Conservation (phyloP, 331 rosid species). For the Quercus tomentella region DNA sequence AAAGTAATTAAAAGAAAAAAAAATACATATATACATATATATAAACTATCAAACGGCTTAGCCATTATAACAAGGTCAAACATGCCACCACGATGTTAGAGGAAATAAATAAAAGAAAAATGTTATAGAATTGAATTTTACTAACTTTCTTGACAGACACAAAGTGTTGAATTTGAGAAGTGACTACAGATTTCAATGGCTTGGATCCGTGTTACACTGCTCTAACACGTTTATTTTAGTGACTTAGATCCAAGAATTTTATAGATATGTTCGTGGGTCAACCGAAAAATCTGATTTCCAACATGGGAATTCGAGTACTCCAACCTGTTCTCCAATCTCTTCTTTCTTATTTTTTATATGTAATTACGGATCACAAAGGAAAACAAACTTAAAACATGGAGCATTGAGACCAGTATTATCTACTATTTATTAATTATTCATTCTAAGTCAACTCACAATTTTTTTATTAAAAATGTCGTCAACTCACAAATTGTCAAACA, state of each 20-base stretch:
- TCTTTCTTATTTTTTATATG: not conserved
- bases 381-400: not conserved
- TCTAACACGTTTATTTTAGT: conserved; percentile 22
- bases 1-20: not conserved
- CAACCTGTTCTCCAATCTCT: conserved; percentile 6
- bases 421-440: not conserved
- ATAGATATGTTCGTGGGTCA: conserved; percentile 41
- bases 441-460: conserved; percentile 15
- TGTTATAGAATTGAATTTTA: not conserved
- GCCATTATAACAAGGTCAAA: conserved; percentile 18
- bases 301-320: conserved; percentile 24
- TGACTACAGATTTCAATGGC: conserved; percentile 9
- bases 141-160: not conserved
- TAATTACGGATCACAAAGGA: conserved; percentile 23
- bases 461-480: not conserved
- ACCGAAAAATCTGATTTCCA: conserved; percentile 44
- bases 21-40: no score
- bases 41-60: not conserved
- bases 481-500: conserved; percentile 9
- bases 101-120: not conserved
- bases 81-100: not conserved
- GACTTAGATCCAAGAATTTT: conserved; percentile 63
- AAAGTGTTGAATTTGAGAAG: conserved; percentile 18
- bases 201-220: not conserved
- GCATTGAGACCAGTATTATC: not conserved